Evolutionary conservation across 257 asterid species (phyloP), one percentile per base, ranked within the genome.

Genomic region (Asclepias syriaca): DNA sequence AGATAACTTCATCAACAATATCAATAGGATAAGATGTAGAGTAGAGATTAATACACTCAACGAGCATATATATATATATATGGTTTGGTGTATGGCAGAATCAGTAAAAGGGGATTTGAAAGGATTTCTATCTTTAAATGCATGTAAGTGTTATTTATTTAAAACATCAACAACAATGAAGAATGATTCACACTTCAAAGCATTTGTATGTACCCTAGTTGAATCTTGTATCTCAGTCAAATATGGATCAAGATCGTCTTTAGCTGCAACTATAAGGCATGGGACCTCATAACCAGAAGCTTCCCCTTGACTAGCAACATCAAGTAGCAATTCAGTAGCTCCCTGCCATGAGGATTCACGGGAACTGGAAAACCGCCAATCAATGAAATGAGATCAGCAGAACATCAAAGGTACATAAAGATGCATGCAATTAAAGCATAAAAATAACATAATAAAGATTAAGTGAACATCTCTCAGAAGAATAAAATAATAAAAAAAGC

Each of bases 191-290:
- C 37, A 58, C 1, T 29, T 27, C 19, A 59, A 14, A 59, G 58
- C 65, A 76, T 55, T 72, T 54, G 37, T 88, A 95, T 48, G 37
- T 90, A 95, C 98, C 98, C 97, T 81, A 18, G 97, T 92, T 66
- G 98, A 90, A 84, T 92, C 97, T 74, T 95, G 97, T 78, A 92
- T 90, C 83, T 90, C 94, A 2, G 97, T 88, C 87, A 87, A 79
- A 80, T 77, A 87, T 43, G 93, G 86, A 77, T 92, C 94, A 53
- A 92, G 96, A 80, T 90, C 97, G 69, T 95, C 96, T 77, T 95
- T 95, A 65, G 97, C 97, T 71, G 98, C 91, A 79, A 92, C 97
- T 53, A 95, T 95, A 78, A 90, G 97, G 80, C 96, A 95, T 54
- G 98, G 98, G 77, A 87, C 87, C 88, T 91, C 98, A 83, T 84